A percentile compares a stretch with the other conserved stretches of the same genome.
Evolutionary conservation across 768 basidiomycete species (phyloP).

Genomic region (Lentinula lateritia): DNA sequence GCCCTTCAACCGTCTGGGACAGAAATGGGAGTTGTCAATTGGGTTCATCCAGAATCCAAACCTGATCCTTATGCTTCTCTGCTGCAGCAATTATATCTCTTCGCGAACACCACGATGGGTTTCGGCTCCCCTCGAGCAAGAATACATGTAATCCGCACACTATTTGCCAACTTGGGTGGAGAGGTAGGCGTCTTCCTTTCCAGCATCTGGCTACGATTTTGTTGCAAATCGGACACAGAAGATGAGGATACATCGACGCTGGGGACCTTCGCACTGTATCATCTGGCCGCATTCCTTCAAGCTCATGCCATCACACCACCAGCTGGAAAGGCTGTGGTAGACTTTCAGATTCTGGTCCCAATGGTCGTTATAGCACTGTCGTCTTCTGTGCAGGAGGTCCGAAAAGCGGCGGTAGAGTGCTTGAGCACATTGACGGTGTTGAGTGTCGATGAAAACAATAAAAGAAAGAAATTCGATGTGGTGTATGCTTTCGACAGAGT

Average conservation of each 20-base stretch:
- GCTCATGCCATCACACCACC: constrained; percentile 67
- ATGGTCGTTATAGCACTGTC: constrained; percentile 60
- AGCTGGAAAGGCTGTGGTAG: constrained; percentile 44
- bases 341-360: constrained; percentile 80
- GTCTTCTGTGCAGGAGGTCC: constrained; percentile 32
- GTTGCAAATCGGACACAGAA: constrained; percentile 6
- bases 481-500: constrained; percentile 73
- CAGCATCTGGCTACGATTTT: constrained; percentile 49
- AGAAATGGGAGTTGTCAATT: not conserved
- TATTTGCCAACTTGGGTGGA: constrained; percentile 66
- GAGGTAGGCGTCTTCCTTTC: constrained; percentile 78
- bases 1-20: constrained; percentile 38
- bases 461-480: constrained; percentile 37
- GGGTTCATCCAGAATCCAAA: constrained; percentile 13
- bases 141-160: constrained; percentile 4
- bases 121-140: not conserved
- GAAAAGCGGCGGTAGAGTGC: constrained; percentile 51
- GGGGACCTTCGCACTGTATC: constrained; percentile 47
- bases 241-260: constrained; percentile 18
- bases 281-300: constrained; percentile 75
- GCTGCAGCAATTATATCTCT: constrained; percentile 57
- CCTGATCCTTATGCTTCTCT: constrained; percentile 49
- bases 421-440: constrained; percentile 38
- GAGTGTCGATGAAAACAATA: not conserved
- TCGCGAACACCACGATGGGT: constrained; percentile 39